These are phyloP conservation scores for Podila minutissima DNA, from an alignment of 192 early-diverging fungal species.

Conservation along the genomic window DNA sequence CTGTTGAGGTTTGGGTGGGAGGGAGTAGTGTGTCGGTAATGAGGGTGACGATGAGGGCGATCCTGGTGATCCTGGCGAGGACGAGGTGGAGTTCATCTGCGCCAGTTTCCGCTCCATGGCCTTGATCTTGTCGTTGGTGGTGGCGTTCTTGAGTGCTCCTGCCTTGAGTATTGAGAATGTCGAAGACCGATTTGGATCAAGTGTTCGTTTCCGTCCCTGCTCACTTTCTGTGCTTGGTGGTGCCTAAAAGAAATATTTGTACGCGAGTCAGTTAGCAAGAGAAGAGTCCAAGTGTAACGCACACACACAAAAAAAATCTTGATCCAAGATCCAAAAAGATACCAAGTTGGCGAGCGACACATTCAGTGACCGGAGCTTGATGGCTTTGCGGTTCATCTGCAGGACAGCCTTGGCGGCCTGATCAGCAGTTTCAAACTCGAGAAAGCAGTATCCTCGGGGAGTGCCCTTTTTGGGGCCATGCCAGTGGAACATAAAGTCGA, in stretches of 20 bases:
- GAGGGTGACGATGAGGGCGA: neutral
- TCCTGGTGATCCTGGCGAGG: slow-evolving; percentile 2
- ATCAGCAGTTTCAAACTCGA: slow-evolving; percentile 62
- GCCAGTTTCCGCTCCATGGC: slow-evolving; percentile 76
- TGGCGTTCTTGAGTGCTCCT: slow-evolving; percentile 59
- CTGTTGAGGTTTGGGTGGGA: slow-evolving; percentile 14
- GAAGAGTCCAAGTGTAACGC: neutral
- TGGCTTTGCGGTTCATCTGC: slow-evolving; percentile 60
- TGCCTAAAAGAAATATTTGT: slow-evolving; percentile 30
- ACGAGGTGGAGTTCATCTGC: slow-evolving; percentile 28
- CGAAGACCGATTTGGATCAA: slow-evolving; percentile 53
- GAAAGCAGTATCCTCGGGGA: slow-evolving; percentile 77
- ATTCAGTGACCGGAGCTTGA: slow-evolving; percentile 65
- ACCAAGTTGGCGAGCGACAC: slow-evolving; percentile 71
- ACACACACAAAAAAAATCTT: too few species aligned
- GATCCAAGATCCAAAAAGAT: neutral
- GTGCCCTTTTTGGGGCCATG: slow-evolving; percentile 71
- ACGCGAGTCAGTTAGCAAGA: neutral
- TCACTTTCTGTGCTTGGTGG: slow-evolving; percentile 51
- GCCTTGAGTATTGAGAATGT: slow-evolving; percentile 56
- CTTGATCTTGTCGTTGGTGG: slow-evolving; percentile 71
- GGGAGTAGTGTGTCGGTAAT: slow-evolving; percentile 18
- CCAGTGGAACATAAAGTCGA: slow-evolving; percentile 75
- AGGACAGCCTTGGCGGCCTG: slow-evolving; percentile 65
- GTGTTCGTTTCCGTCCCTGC: slow-evolving; percentile 36